Evolutionary conservation across 352 stramenopile genomes (phyloP), one percentile per base, ranked within the genome.

Genomic region (Paralagenidium karlingii): DNA sequence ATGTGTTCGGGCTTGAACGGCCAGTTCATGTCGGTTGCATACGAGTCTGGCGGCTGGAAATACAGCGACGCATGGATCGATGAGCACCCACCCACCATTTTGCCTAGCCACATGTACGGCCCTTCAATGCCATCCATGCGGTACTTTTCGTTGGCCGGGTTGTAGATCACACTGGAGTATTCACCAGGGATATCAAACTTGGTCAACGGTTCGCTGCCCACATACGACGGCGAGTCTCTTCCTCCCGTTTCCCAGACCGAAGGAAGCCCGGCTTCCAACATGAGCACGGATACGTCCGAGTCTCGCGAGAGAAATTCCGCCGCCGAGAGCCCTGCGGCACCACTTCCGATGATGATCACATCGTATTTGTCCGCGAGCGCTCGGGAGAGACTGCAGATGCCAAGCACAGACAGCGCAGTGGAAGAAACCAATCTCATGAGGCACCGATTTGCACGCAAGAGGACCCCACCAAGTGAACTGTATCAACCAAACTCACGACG

Each of bases 61-160:
- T 88, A 90, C 5, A 94, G 62, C 49, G 82, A 78, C 24, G 55
- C 76, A 45, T 95, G 93, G 50, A 92, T 79, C 9, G 66, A 79
- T 15, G 66, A 86, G 32, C 64, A 88, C 13, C 80, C 82, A 33
- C 81, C 82, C 0, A 94, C 54, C 20, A 79, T 57, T 51, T 90
- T 88, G 25, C 76, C 80, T 12, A 82, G 54, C 48, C 55, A 82
- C 53, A 68, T 59, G 43, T 69, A 59, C 11, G 42, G 28, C 34
- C 55, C 66, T n/a, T 34, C 53, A 49, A 79, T 53, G 51, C 51
- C 76, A 28, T 82, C 60, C 6, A 69, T 51, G n/a, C 57, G 53
- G 38, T 73, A 74, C 40, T 69, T 58, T 10, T 61, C 57, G 33
- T 71, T 63, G 1, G 19, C 49, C 0, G 53, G 7, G 31, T 61